Evolutionary conservation across 202 grass and related monocot genomes (phyloP), one percentile per base, ranked within the genome.

Genomic region (Brachypodium distachyon): DNA sequence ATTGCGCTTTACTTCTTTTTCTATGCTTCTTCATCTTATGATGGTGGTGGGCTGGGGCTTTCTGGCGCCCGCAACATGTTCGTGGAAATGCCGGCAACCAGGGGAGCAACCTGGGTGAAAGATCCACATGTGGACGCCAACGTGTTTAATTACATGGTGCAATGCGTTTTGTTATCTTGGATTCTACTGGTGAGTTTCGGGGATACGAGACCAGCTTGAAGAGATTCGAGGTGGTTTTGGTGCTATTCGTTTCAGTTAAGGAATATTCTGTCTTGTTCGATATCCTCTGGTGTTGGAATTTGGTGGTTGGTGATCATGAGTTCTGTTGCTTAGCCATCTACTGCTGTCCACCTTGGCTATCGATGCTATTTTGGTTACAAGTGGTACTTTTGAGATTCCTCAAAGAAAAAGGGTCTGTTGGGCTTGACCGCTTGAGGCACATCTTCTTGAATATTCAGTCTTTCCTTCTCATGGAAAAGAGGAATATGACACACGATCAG

Each of bases 41-140:
- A 0, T 3, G 39, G 38, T 9, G 19, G 6, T 34, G 57, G 40
- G 27, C 9, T 44, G 62, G n/a, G 28, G 67, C 55, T 17, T 27
- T 3, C 46, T 3, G 11, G 32, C 18, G 56, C 36, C 26, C 9
- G 21, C 33, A 7, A 51, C 46, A 3, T 76, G 84, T 61, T 87
- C 48, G 86, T 56, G 9, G 59, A 84, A 87, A 82, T 93, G 77
- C 53, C 37, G 40, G 37, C 18, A 17, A 6, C 23, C 46, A 21
- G 3, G 41, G 39, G 1, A 33, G 46, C 6, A 47, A 67, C 13
- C 27, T 56, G 54, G 61, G 14, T 6, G 41, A 31, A 54, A 22
- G 27, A 32, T 34, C 6, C 46, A 60, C 29, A n/a, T 78, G n/a
- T 57, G 12, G 43, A 70, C 32, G 50, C 0, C 28, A 16, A 50